A percentile compares a stretch with the other conserved stretches of the same genome.
Evolutionary conservation across 2,329 filamentous ascomycete genomes (phyloP).

Genomic region (Didymella exigua): DNA sequence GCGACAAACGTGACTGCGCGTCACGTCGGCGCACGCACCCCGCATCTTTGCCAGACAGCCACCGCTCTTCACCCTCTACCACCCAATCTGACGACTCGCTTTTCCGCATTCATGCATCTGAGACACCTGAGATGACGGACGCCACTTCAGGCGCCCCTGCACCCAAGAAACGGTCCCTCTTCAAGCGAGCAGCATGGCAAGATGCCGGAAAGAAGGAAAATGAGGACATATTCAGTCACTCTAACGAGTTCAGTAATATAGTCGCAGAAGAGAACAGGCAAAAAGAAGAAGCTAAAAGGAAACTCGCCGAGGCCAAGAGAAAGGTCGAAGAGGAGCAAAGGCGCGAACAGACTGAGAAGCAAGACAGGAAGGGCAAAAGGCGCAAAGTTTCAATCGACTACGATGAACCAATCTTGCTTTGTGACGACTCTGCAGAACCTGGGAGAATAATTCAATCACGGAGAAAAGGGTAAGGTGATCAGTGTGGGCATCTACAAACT

Average conservation of each 20-base stretch:
- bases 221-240: conserved; percentile 52
- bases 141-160: conserved; percentile 21
- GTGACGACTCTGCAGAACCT: conserved; percentile 19
- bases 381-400: conserved; percentile 31
- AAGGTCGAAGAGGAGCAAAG: conserved; percentile 36
- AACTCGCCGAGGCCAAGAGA: conserved; percentile 28
- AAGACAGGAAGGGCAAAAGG: conserved; percentile 17
- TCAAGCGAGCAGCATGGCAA: conserved; percentile 62
- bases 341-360: conserved; percentile 28
- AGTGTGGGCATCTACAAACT: neutral
- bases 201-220: conserved; percentile 45
- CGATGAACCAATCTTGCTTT: conserved; percentile 14
- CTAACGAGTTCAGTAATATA: conserved; percentile 47
- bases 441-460: conserved; percentile 9
- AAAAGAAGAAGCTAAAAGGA: conserved; percentile 36
- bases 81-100: neutral
- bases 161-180: conserved; percentile 57
- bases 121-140: conserved; percentile 36
- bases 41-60: conserved; percentile 1
- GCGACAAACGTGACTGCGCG: conserved; percentile 45
- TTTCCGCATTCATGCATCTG: conserved; percentile 17
- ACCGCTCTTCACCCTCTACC: neutral
- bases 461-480: conserved; percentile 28
- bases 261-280: conserved; percentile 47
- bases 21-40: conserved; percentile 22